Evolutionary conservation across 192 early-diverging fungal species (phyloP), one percentile per base, ranked within the genome.

Genomic region (Entomortierella parvispora): DNA sequence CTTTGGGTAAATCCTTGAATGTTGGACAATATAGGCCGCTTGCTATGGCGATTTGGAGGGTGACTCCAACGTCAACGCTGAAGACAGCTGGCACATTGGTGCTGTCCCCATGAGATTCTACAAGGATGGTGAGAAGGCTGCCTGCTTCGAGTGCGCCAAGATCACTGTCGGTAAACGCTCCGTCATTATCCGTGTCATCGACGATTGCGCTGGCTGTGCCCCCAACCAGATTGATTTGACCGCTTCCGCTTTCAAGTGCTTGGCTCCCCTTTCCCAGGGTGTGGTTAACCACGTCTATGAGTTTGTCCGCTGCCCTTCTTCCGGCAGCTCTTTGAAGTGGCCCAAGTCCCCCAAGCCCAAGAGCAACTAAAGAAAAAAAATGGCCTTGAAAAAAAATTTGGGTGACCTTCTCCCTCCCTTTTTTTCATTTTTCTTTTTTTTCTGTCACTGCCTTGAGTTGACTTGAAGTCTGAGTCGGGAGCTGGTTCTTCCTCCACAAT

Each of bases 171-270:
- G 48, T 51, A 23, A 25, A 0, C 59, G 65, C 20, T 77, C 65
- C 2, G 28, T 75, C 34, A 25, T 75, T 10, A 71, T 81, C 22
- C 70, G 71, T 20, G 59, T 81, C 50, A 69, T 81, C 18, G 79
- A 81, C 25, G 62, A 75, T 37, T 81, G 79, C 28, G 71, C 51
- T 29, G 66, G 62, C 14, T 81, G 79, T 37, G 23, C 12, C 14
- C 65, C 69, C 46, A 65, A 68, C 58, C 62, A 74, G 32, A 69
- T 81, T 44, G 79, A 81, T 50, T 52, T 81, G 40, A 75, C 79
- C 33, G 65, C 74, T 40, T 58, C 69, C 15, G 66, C 71, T 1
- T 81, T 81, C 70, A 56, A 68, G 44, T 8, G 5, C 26, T 17
- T 81, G 7, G 79, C 70, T 7, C 40, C 70, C 15, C 46, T 62